Evolutionary conservation across 495 filamentous ascomycete genomes (phyloP), one percentile per base, ranked within the genome.

Genomic region (Achaetomiella virescens): DNA sequence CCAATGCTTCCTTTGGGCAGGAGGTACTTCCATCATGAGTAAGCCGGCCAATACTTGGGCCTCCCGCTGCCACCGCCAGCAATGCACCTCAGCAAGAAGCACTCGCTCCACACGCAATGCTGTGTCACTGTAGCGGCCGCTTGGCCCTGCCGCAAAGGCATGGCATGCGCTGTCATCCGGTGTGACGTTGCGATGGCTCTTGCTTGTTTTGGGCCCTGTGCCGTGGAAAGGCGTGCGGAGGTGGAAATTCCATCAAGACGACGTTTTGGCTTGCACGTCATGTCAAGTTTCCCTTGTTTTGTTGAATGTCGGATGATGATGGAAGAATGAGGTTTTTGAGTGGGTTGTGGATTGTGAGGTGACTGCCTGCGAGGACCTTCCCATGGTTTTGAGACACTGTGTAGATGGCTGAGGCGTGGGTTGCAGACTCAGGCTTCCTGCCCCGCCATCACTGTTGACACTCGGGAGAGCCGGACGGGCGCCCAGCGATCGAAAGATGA

Each of bases 81-180:
- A 14, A 38, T 52, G 46, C 43, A 54, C 46, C 52, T 60, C 58
- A 52, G 22, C 45, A n/a, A 47, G 44, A 14, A 25, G 24, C 52
- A 24, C 14, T 17, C 38, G 45, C 38, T 51, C 38, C 40, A 43
- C 56, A n/a, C 21, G 18, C 41, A 3, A 45, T 35, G 54, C 35
- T 33, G 58, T 61, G 54, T 45, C 35, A 61, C 58, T 36, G 53
- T 53, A 53, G 54, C 47, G 29, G 18, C 27, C 36, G 47, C 33
- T n/a, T 4, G 27, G 33, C 35, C 52, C 52, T 55, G 14, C 41
- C 35, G 31, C 22, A n/a, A 29, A 29, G 15, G 54, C 20, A 56
- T 41, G 54, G 22, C 54, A 56, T 56, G 54, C 54, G 54, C 21
- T 57, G 54, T 57, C 54, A 50, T 57, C 44, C 40, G 38, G 46